Percentiles rank a stretch among this genome's conserved stretches.
Evolutionary conservation across 1,284 basidiomycete species (phyloP).

Genomic region (Cryptococcus sp.): DNA sequence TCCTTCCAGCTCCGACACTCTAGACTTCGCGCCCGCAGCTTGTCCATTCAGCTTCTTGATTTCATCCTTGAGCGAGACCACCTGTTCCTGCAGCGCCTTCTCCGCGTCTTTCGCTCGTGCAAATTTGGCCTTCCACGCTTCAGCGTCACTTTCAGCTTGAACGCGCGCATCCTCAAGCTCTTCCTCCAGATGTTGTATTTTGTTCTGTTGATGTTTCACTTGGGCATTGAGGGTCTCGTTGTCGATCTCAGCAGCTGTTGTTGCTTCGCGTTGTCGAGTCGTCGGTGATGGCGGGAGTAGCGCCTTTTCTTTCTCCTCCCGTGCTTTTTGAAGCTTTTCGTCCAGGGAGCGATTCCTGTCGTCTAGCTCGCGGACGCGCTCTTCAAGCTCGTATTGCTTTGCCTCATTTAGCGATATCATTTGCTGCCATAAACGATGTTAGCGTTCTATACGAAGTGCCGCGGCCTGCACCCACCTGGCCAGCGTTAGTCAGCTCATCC

Average conservation of each 20-base stretch:
- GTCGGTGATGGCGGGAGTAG: conserved; percentile 19
- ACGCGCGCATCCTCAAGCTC: conserved; percentile 75
- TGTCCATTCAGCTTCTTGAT: conserved; percentile 64
- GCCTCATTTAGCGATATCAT: conserved; percentile 87
- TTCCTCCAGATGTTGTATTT: conserved; percentile 76
- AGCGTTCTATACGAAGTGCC: not conserved
- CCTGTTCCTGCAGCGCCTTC: conserved; percentile 66
- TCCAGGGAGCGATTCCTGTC: conserved; percentile 39
- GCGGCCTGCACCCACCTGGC: conserved; percentile 31
- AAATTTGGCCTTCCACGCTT: conserved; percentile 64
- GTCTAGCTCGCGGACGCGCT: conserved; percentile 66
- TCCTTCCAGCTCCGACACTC: conserved; percentile 80
- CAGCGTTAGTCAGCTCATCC: conserved; percentile 48
- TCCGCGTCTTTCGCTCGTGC: conserved; percentile 76
- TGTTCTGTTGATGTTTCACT: conserved; percentile 77
- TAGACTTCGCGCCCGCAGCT: conserved; percentile 63
- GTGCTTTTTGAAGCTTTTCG: conserved; percentile 35
- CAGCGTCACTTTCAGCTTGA: conserved; percentile 72
- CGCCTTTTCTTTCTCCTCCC: conserved; percentile 27
- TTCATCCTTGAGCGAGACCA: conserved; percentile 65
- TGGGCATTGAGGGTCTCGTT: conserved; percentile 89
- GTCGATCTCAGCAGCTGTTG: conserved; percentile 80
- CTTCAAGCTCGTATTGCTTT: conserved; percentile 76
- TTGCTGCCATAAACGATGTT: conserved; percentile 60
- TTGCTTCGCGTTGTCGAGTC: conserved; percentile 51